Percentiles rank a stretch among this genome's conserved stretches.
Evolutionary conservation across 108 stramenopile species (phyloP).

Genomic region (Mayamaea pseudoterrestris): DNA sequence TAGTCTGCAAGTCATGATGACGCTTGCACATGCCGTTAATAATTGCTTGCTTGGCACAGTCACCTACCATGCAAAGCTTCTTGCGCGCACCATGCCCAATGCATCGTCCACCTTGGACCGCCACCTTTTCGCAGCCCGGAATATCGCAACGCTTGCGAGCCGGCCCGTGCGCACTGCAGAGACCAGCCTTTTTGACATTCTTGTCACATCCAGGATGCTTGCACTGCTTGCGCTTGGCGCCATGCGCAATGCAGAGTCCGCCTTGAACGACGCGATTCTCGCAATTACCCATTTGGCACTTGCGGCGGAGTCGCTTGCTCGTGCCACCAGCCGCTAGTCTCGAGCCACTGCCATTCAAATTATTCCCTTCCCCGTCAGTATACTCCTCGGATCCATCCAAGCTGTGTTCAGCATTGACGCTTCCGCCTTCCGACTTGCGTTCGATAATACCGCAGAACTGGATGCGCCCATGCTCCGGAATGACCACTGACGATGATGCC

Average conservation of each 20-base stretch:
- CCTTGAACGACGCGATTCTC: slow-evolving; percentile 82
- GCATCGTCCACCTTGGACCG: slow-evolving; percentile 78
- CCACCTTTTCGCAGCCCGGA: slow-evolving; percentile 63
- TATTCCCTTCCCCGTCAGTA: neutral
- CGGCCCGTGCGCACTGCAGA: slow-evolving; percentile 80
- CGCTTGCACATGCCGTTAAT: slow-evolving; percentile 81
- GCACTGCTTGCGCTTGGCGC: slow-evolving; percentile 76
- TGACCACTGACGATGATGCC: too few species aligned
- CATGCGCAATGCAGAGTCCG: slow-evolving; percentile 74
- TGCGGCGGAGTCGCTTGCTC: slow-evolving; percentile 69
- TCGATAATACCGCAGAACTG: too few species aligned
- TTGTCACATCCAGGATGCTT: slow-evolving; percentile 70
- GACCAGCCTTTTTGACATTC: slow-evolving; percentile 76
- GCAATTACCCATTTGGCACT: slow-evolving; percentile 58
- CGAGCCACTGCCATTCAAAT: neutral
- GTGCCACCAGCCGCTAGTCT: slow-evolving; percentile 33
- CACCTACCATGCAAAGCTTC: slow-evolving; percentile 55
- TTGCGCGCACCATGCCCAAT: slow-evolving; percentile 86
- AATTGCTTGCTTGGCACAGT: slow-evolving; percentile 77
- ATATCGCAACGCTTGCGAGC: slow-evolving; percentile 68
- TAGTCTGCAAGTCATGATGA: slow-evolving; percentile 47
- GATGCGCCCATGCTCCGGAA: too few species aligned
- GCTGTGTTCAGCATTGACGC: too few species aligned
- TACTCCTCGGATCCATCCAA: too few species aligned
- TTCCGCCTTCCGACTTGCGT: too few species aligned